These are phyloP conservation scores for Cystobasidium slooffiae DNA, from an alignment of 1,284 basidiomycete species.

Conservation along the genomic window DNA sequence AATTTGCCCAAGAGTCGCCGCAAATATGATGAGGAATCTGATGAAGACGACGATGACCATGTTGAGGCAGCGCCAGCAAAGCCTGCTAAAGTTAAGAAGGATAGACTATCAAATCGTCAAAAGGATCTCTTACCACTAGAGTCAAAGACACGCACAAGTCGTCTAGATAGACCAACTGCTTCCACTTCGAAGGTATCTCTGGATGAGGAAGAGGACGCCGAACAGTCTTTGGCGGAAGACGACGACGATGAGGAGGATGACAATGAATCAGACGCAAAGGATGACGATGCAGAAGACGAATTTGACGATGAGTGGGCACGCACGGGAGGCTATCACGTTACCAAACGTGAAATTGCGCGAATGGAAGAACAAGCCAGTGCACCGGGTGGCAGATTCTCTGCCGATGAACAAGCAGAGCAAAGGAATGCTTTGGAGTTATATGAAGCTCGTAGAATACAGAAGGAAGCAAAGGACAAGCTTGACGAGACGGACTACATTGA, in stretches of 20 bases:
- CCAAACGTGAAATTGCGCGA: constrained; percentile 28
- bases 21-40: constrained; percentile 36
- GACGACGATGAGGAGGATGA: constrained; percentile 76
- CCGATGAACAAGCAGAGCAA: constrained; percentile 37
- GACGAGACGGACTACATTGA: constrained; percentile 34
- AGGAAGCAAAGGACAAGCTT: constrained; percentile 36
- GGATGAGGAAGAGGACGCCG: constrained; percentile 59
- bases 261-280: constrained; percentile 80
- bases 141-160: constrained; percentile 22
- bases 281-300: constrained; percentile 59
- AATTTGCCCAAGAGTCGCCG: constrained; percentile 27
- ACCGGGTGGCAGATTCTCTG: constrained; percentile 7
- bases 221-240: constrained; percentile 65
- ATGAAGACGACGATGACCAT: constrained; percentile 13
- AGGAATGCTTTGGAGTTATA: constrained; percentile 38
- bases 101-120: constrained; percentile 39
- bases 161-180: constrained; percentile 6
- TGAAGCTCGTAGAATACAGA: constrained; percentile 42
- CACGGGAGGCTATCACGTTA: constrained; percentile 39
- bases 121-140: constrained; percentile 37
- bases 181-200: constrained; percentile 53
- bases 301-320: constrained; percentile 36
- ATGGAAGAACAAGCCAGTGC: constrained; percentile 22
- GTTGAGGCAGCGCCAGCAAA: neutral
- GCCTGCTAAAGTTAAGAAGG: neutral